Conservation (phyloP, 306 rosid species). For the Acmispon strigosus region DNA sequence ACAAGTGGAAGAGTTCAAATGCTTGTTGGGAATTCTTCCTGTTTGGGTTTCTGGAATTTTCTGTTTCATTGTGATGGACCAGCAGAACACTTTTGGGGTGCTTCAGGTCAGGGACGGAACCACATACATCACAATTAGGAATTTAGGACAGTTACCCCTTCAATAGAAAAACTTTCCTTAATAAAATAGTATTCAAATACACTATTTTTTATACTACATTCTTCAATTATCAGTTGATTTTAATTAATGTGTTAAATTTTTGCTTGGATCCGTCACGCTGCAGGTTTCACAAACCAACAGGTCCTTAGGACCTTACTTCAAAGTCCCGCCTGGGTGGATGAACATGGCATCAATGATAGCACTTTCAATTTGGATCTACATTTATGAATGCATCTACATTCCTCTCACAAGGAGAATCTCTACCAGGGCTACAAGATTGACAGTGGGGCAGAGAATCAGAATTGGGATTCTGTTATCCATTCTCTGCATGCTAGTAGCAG, state of each 20-base stretch:
- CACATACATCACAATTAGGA: too few relatives aligned
- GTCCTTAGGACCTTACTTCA: conserved; percentile 43
- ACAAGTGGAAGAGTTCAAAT: conserved; percentile 65
- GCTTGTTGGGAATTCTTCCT: conserved; percentile 48
- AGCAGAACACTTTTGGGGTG: conserved; percentile 55
- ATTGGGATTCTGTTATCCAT: conserved; percentile 55
- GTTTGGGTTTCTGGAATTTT: conserved; percentile 58
- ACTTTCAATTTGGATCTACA: conserved; percentile 50
- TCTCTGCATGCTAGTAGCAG: conserved; percentile 53
- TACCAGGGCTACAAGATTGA: conserved; percentile 28
- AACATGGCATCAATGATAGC: conserved; percentile 41
- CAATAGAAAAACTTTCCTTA: too few relatives aligned
- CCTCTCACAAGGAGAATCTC: conserved; percentile 13
- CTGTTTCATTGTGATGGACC: conserved; percentile 47
- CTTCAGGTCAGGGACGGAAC: conserved; percentile 26
- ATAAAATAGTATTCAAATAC: too few relatives aligned
- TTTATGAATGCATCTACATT: conserved; percentile 46
- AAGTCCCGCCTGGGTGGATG: conserved; percentile 69
- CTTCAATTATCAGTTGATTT: too few relatives aligned
- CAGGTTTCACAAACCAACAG: conserved; percentile 51
- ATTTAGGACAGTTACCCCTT: too few relatives aligned
- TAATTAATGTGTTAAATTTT: too few relatives aligned
- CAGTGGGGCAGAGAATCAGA: conserved; percentile 36
- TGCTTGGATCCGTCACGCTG: neutral
- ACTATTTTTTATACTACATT: too few relatives aligned